Conservation (phyloP, 441 rosid genomes). For the Brassica balearica region DNA sequence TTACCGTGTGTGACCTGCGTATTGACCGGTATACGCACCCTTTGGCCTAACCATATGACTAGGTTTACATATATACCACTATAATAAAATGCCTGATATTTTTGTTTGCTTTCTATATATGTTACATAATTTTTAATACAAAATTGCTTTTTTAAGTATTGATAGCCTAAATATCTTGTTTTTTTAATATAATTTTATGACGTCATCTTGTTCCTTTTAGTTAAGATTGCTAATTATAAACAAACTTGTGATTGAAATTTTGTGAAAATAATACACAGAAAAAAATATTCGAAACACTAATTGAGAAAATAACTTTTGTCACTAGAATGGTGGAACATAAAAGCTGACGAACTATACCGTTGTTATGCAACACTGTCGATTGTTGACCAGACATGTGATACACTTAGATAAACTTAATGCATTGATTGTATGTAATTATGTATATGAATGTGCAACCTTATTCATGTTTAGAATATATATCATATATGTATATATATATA, state of each 20-base stretch:
- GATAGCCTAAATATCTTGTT: neutral
- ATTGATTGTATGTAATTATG: neutral
- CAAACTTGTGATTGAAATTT: neutral
- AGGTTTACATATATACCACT: slow-evolving; percentile 17
- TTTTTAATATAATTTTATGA: neutral
- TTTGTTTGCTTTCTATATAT: neutral
- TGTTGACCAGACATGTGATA: neutral
- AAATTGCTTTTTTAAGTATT: neutral
- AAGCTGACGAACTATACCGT: neutral
- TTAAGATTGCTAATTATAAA: neutral
- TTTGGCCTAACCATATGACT: slow-evolving; percentile 39
- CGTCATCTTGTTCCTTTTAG: neutral
- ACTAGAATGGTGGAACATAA: slow-evolving; percentile 15
- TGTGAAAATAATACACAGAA: neutral
- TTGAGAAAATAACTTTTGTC: neutral
- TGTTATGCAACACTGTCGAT: neutral
- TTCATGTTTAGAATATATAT: slow-evolving; percentile 6
- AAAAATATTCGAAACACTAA: neutral
- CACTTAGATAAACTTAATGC: neutral
- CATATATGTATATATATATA: neutral
- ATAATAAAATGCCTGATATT: neutral
- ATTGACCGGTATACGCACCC: slow-evolving; percentile 43
- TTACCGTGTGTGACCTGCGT: slow-evolving; percentile 44
- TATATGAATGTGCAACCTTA: slow-evolving; percentile 10
- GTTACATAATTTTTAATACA: neutral